These are phyloP conservation scores for Uromyces viciae-fabae DNA, from an alignment of 1,284 basidiomycete species.

Conservation along the genomic window DNA sequence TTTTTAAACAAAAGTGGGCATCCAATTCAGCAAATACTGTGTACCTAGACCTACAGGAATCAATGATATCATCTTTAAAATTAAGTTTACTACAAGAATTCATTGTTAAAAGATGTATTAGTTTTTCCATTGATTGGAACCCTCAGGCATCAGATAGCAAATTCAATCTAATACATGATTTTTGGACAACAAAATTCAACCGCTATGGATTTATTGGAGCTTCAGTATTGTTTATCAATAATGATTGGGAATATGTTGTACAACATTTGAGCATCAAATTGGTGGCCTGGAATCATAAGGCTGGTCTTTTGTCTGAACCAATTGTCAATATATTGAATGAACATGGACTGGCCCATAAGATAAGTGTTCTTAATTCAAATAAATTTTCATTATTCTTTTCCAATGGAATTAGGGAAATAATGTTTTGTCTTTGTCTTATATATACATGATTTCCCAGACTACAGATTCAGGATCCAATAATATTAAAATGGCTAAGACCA, in stretches of 20 bases:
- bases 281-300: neutral
- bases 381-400: neutral
- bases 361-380: no score
- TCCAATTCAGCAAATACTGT: neutral
- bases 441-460: conserved; percentile 7
- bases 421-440: neutral
- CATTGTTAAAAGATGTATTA: neutral
- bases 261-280: neutral
- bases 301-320: neutral
- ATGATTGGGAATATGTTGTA: neutral
- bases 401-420: neutral
- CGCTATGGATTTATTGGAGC: neutral
- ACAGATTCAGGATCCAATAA: conserved; percentile 11
- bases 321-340: neutral
- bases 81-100: neutral
- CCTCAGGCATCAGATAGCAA: neutral
- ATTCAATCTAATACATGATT: neutral
- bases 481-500: neutral
- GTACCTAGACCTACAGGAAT: neutral
- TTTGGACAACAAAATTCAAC: neutral
- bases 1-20: neutral
- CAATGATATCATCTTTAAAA: neutral
- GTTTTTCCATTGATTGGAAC: neutral
- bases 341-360: neutral
- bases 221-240: neutral